Conservation (phyloP, 768 basidiomycete genomes). For the Phallus indusiatus region DNA sequence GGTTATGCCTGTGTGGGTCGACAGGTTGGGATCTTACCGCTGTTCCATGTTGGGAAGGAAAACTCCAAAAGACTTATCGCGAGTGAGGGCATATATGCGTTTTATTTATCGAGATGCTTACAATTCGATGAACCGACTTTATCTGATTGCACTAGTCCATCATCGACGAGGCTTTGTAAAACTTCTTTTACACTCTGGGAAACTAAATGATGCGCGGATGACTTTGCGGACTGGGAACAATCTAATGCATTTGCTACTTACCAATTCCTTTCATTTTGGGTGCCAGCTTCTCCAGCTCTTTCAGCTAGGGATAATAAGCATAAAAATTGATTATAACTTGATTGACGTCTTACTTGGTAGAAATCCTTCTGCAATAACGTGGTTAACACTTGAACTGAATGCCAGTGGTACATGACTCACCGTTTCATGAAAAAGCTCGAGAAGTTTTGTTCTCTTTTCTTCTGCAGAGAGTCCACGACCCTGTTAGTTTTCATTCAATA, state of each 20-base stretch:
- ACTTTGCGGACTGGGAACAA: neutral
- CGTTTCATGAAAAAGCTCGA: conserved; percentile 92
- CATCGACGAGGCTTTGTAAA: conserved; percentile 77
- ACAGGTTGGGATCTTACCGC: conserved; percentile 34
- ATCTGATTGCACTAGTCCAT: conserved; percentile 76
- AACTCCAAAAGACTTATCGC: conserved; percentile 89
- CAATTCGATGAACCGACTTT: conserved; percentile 96
- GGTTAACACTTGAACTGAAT: neutral
- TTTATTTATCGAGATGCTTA: conserved; percentile 28
- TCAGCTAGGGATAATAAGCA: conserved; percentile 41
- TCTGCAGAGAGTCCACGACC: conserved; percentile 71
- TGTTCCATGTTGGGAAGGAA: conserved; percentile 80
- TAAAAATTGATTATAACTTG: neutral
- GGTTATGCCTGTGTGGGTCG: neutral
- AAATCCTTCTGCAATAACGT: conserved; percentile 64
- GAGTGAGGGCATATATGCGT: conserved; percentile 19
- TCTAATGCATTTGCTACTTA: conserved; percentile 22
- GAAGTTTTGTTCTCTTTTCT: conserved; percentile 80
- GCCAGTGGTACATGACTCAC: conserved; percentile 28
- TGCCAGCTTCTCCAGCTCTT: conserved; percentile 85
- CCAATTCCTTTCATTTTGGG: conserved; percentile 89
- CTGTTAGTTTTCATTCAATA: neutral
- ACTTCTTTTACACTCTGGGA: conserved; percentile 91
- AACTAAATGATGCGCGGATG: conserved; percentile 34
- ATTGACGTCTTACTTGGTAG: conserved; percentile 42